A percentile compares a stretch with the other conserved stretches of the same genome.
Evolutionary conservation across 1,284 basidiomycete species (phyloP).

Genomic region (Rhodotorula sp.): DNA sequence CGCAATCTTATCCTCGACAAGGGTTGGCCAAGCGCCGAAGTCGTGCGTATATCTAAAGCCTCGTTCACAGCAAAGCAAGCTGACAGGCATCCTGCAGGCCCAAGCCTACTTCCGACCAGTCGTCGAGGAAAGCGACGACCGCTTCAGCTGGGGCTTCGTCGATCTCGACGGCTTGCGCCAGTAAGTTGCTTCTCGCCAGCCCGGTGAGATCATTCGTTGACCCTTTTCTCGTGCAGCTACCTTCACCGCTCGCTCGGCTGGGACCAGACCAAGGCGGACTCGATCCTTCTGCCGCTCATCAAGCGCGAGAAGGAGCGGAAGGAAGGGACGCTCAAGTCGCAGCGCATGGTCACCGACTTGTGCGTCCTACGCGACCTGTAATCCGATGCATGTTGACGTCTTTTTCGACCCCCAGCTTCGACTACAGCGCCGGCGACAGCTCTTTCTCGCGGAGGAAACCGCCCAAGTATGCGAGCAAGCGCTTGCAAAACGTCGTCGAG

Average conservation of each 20-base stretch:
- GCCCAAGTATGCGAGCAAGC: slow-evolving; percentile 71
- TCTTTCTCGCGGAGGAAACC: slow-evolving; percentile 22
- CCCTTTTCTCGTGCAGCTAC: slow-evolving; percentile 58
- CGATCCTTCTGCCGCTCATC: slow-evolving; percentile 88
- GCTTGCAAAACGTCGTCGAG: slow-evolving; percentile 79
- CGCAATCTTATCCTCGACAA: slow-evolving; percentile 72
- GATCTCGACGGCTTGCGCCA: slow-evolving; percentile 84
- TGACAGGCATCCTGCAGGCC: slow-evolving; percentile 55
- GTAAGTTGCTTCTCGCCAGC: slow-evolving; percentile 54
- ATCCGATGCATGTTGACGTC: too few relatives aligned
- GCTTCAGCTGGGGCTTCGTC: slow-evolving; percentile 95
- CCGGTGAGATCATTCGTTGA: neutral
- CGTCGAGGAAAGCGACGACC: slow-evolving; percentile 86
- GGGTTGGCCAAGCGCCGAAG: slow-evolving; percentile 86
- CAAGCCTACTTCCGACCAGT: slow-evolving; percentile 90
- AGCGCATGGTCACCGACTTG: slow-evolving; percentile 59
- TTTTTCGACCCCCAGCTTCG: slow-evolving; percentile 48
- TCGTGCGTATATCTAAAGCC: slow-evolving; percentile 57
- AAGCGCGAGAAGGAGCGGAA: slow-evolving; percentile 74
- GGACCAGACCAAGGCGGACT: slow-evolving; percentile 82
- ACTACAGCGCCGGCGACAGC: slow-evolving; percentile 54
- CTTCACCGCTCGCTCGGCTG: slow-evolving; percentile 82
- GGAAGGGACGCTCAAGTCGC: slow-evolving; percentile 59
- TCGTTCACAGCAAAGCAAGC: neutral
- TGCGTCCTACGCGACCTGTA: neutral